These are phyloP conservation scores for Coemansia sp. DNA, from an alignment of 192 early-diverging fungal species.

Conservation along the genomic window DNA sequence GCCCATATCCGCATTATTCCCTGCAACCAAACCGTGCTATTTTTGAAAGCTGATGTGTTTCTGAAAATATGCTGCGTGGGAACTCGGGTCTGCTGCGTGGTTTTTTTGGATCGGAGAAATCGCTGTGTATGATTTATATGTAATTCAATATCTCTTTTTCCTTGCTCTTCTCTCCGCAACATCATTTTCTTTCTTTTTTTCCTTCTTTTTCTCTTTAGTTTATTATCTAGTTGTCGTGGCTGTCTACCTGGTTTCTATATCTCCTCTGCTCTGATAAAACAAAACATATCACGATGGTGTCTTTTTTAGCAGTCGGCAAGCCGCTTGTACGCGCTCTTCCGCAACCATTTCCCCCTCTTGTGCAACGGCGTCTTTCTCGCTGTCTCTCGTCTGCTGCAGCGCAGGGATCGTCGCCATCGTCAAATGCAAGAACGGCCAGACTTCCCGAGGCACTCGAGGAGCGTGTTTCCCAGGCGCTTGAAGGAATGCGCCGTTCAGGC, in stretches of 20 bases:
- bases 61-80: background rate
- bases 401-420: background rate
- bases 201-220: background rate
- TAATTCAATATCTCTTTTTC: background rate
- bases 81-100: background rate
- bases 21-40: background rate
- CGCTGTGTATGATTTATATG: background rate
- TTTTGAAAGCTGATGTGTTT: background rate
- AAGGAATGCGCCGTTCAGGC: slow-evolving; percentile 59
- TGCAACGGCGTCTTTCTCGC: background rate
- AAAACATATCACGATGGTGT: background rate
- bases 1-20: background rate
- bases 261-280: background rate
- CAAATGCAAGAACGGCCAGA: slow-evolving; percentile 2
- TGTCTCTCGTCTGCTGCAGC: background rate
- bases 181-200: background rate
- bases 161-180: background rate
- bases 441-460: slow-evolving; percentile 44
- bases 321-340: slow-evolving; percentile 2
- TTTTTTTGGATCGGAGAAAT: slow-evolving; percentile 1
- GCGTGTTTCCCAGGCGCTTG: slow-evolving; percentile 53
- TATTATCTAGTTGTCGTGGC: background rate
- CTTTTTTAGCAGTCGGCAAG: background rate
- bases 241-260: background rate
- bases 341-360: background rate